phyloP scores from a whole-genome alignment of 164 flowering plant species.

The Tetrastigma voinierianum region DNA sequence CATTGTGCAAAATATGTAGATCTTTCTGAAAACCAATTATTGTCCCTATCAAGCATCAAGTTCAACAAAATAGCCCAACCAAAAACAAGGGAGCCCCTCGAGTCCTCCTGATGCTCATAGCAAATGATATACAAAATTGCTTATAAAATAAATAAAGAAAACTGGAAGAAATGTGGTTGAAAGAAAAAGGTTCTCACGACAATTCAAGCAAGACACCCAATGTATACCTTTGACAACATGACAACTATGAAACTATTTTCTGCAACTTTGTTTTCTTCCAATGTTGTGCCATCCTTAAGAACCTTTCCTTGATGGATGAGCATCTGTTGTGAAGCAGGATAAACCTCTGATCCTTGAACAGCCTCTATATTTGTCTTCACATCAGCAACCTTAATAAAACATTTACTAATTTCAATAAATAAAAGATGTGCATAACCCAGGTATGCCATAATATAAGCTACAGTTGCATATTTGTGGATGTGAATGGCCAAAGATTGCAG shows the following conservation, averaged over 20 bases:
- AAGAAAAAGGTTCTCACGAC: neutral
- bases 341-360: slow-evolving; percentile 49
- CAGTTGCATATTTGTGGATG: neutral
- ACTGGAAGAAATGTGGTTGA: too few relatives aligned
- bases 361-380: slow-evolving; percentile 59
- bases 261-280: slow-evolving; percentile 54
- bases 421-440: neutral
- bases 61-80: too few relatives aligned
- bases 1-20: too few relatives aligned
- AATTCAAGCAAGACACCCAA: neutral
- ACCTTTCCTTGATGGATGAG: slow-evolving; percentile 68
- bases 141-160: neutral
- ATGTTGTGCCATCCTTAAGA: slow-evolving; percentile 50
- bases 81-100: too few relatives aligned
- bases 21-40: too few relatives aligned
- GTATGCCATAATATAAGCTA: neutral
- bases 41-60: too few relatives aligned
- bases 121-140: neutral
- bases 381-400: slow-evolving; percentile 42
- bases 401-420: neutral
- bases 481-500: neutral
- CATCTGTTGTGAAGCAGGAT: slow-evolving; percentile 62
- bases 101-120: too few relatives aligned
- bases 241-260: slow-evolving; percentile 59
- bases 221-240: slow-evolving; percentile 54